phyloP scores from a whole-genome alignment of 495 filamentous ascomycete genomes.

The Neurospora sp. region DNA sequence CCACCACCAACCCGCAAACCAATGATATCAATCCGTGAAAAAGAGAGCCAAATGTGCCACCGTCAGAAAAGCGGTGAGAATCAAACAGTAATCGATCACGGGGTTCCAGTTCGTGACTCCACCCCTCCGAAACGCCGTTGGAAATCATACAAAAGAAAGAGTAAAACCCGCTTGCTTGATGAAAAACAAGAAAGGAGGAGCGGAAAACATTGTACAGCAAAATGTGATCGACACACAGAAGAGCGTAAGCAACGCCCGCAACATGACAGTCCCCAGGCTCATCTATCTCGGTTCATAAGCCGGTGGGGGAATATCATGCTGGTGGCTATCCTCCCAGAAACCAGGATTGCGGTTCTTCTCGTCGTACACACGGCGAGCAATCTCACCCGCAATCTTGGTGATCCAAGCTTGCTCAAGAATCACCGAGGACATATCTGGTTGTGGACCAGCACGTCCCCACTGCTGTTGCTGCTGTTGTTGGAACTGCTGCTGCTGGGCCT shows the following conservation, averaged over 20 bases:
- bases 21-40: neutral
- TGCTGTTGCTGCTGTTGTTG: slow-evolving; percentile 6
- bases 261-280: slow-evolving; percentile 5
- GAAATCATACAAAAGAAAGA: neutral
- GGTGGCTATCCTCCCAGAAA: slow-evolving; percentile 38
- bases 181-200: neutral
- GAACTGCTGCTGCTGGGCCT: neutral
- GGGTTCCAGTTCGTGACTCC: neutral
- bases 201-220: neutral
- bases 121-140: neutral
- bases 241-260: slow-evolving; percentile 1
- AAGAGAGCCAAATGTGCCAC: neutral
- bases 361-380: slow-evolving; percentile 74
- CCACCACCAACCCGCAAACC: neutral
- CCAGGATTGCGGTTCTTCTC: slow-evolving; percentile 39
- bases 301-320: slow-evolving; percentile 45
- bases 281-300: slow-evolving; percentile 43
- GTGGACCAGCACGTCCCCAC: slow-evolving; percentile 5
- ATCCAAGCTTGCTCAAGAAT: slow-evolving; percentile 81
- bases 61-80: neutral
- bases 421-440: slow-evolving; percentile 37
- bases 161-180: neutral
- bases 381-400: slow-evolving; percentile 83
- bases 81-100: neutral
- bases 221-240: neutral